A percentile compares a stretch with the other conserved stretches of the same genome.
phyloP scores from a whole-genome alignment of 2,329 filamentous ascomycete genomes.

The Falciphora oryzae region DNA sequence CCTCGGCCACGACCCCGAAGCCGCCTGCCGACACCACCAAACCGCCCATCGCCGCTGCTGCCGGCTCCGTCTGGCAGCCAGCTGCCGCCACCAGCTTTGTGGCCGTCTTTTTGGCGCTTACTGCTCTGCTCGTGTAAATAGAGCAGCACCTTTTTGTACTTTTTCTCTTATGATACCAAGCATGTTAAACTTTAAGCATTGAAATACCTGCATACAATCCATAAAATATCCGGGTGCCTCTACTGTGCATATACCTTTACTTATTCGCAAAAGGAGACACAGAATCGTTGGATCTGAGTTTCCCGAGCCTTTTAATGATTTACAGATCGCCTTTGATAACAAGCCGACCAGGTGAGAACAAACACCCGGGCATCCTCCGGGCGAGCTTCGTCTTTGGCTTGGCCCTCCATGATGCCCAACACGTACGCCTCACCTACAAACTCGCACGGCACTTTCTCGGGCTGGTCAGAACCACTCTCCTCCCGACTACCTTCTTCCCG shows the following conservation, averaged over 20 bases:
- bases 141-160: background rate
- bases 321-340: no score
- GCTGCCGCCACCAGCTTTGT: background rate
- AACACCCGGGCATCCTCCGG: background rate
- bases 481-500: background rate
- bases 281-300: background rate
- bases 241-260: background rate
- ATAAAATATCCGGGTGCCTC: background rate
- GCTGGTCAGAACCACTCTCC: background rate
- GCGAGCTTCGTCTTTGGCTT: background rate
- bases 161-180: background rate
- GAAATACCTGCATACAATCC: background rate
- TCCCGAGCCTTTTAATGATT: no score
- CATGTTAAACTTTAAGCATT: background rate
- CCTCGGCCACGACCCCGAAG: background rate
- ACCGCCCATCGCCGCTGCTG: background rate
- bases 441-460: background rate
- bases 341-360: no score
- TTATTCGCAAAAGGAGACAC: background rate
- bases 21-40: background rate
- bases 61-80: background rate
- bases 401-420: background rate
- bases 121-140: background rate
- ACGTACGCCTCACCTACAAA: constrained; percentile 1
- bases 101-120: background rate